phyloP scores from a whole-genome alignment of 2,329 filamentous ascomycete species.

The Chaetoscypha palmicola region DNA sequence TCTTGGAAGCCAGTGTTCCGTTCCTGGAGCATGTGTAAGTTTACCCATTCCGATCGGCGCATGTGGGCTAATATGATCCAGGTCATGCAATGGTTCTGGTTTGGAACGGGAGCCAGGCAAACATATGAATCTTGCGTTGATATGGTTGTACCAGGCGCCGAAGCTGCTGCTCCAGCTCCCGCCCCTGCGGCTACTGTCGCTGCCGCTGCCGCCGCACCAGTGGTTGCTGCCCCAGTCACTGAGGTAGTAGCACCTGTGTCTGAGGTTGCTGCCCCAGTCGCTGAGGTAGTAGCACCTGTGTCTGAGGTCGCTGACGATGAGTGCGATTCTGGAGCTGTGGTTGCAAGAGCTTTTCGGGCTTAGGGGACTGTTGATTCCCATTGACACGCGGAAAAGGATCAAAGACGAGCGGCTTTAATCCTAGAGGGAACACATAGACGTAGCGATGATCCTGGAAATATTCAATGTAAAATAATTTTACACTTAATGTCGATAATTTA shows the following conservation, averaged over 20 bases:
- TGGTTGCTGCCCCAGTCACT: background rate
- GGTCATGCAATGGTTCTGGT: conserved; percentile 49
- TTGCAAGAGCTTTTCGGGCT: too few species aligned
- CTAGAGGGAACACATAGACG: too few species aligned
- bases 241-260: too few species aligned
- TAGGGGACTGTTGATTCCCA: too few species aligned
- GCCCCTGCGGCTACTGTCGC: background rate
- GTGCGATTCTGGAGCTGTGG: too few species aligned
- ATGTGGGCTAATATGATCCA: conserved; percentile 20
- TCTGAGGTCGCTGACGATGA: background rate
- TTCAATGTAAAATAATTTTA: too few species aligned
- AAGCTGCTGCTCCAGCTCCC: background rate
- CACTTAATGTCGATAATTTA: too few species aligned
- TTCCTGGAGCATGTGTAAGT: conserved; percentile 24
- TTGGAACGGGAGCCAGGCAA: conserved; percentile 41
- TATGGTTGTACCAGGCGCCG: conserved; percentile 29
- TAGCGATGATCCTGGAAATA: too few species aligned
- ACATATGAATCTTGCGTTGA: conserved; percentile 50
- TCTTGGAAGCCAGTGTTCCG: conserved; percentile 36
- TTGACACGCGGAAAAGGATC: too few species aligned
- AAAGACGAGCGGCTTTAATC: too few species aligned
- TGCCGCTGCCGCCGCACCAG: too few species aligned
- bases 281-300: too few species aligned
- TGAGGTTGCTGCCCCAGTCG: background rate
- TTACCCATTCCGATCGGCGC: background rate